Evolutionary conservation across 2,329 filamentous ascomycete genomes (phyloP).

Genomic region (Talaromyces sp.): DNA sequence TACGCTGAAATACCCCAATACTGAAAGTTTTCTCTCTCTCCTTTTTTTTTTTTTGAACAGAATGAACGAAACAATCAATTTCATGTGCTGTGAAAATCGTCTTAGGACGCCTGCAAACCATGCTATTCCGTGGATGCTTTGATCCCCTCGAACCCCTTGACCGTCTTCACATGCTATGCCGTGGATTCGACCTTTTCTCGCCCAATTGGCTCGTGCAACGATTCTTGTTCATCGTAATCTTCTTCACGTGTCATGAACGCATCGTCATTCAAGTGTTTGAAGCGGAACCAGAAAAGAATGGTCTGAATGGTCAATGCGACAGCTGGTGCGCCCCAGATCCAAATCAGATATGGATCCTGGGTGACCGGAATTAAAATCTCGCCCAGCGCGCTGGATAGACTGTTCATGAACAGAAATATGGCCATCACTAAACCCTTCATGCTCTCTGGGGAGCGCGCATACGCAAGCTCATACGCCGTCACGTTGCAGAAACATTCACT

Average conservation of each 20-base stretch:
- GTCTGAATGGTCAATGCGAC: slow-evolving; percentile 46
- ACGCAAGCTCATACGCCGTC: slow-evolving; percentile 68
- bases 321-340: slow-evolving; percentile 42
- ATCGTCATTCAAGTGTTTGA: slow-evolving; percentile 44
- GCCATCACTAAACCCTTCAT: slow-evolving; percentile 45
- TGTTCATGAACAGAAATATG: slow-evolving; percentile 51
- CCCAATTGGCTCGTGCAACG: not conserved
- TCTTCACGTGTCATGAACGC: slow-evolving; percentile 32
- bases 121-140: not conserved
- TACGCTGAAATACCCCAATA: not conserved
- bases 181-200: not conserved
- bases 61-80: too few species aligned
- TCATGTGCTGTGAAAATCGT: too few species aligned
- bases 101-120: too few species aligned
- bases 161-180: not conserved
- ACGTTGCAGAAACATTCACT: slow-evolving; percentile 55
- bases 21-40: not conserved
- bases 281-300: slow-evolving; percentile 44
- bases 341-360: slow-evolving; percentile 39
- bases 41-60: too few species aligned
- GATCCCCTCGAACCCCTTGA: not conserved
- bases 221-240: not conserved
- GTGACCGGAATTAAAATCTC: slow-evolving; percentile 40
- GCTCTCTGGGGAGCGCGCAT: slow-evolving; percentile 70
- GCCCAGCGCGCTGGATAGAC: slow-evolving; percentile 46